phyloP scores from a whole-genome alignment of 805 yeast species.

The Brettanomyces custersianus region DNA sequence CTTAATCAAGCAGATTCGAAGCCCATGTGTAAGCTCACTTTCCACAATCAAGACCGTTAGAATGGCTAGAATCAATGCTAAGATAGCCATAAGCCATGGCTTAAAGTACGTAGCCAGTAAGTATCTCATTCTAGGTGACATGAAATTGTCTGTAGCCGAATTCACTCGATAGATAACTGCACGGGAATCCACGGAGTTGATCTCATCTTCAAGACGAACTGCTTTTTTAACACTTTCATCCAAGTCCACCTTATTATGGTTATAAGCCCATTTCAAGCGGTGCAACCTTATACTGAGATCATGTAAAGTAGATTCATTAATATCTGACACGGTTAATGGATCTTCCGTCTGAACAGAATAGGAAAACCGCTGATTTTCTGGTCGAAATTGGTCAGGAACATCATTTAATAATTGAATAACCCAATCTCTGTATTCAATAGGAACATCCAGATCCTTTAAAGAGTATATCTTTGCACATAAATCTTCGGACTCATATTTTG shows the following conservation, averaged over 20 bases:
- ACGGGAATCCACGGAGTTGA: slow-evolving; percentile 31
- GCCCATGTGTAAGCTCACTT: slow-evolving; percentile 69
- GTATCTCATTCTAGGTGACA: background rate
- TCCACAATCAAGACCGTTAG: slow-evolving; percentile 52
- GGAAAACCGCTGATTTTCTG: slow-evolving; percentile 14
- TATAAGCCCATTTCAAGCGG: slow-evolving; percentile 39
- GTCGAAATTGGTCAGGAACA: slow-evolving; percentile 33
- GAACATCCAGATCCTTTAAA: slow-evolving; percentile 36
- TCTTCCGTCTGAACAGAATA: slow-evolving; percentile 4
- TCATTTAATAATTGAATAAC: slow-evolving; percentile 44
- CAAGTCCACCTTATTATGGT: slow-evolving; percentile 52
- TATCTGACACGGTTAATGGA: slow-evolving; percentile 20
- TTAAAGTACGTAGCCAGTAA: slow-evolving; percentile 7
- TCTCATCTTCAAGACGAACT: slow-evolving; percentile 47
- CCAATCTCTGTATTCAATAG: slow-evolving; percentile 49
- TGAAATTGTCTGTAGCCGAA: background rate
- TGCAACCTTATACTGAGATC: slow-evolving; percentile 44
- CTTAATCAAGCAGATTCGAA: slow-evolving; percentile 56
- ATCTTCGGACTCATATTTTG: slow-evolving; percentile 54
- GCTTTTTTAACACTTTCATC: slow-evolving; percentile 39
- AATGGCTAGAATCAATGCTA: slow-evolving; percentile 32
- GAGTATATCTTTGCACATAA: slow-evolving; percentile 50
- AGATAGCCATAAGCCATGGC: slow-evolving; percentile 38
- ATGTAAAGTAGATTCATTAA: slow-evolving; percentile 37
- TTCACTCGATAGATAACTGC: slow-evolving; percentile 19